Evolutionary conservation across 2,329 filamentous ascomycete genomes (phyloP).

Genomic region (Trichoderma hamatum): DNA sequence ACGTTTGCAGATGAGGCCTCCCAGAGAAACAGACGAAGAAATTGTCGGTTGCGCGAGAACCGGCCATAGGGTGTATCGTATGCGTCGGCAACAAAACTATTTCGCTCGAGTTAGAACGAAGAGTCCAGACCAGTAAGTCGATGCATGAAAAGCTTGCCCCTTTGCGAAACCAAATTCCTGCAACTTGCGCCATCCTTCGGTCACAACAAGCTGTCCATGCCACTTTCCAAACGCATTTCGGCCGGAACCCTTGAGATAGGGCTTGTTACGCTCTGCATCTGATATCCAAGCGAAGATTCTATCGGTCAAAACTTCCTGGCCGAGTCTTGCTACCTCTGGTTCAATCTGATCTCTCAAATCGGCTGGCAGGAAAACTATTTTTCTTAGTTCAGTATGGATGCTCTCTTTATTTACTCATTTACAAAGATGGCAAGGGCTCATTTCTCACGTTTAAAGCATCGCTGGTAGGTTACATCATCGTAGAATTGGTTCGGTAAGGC

Average conservation of each 20-base stretch:
- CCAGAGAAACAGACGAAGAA: conserved; percentile 61
- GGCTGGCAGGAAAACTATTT: conserved; percentile 55
- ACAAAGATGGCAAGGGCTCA: background rate
- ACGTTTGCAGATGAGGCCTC: conserved; percentile 61
- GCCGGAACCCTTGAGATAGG: conserved; percentile 59
- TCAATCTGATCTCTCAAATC: conserved; percentile 44
- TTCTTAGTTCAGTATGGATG: too few species aligned
- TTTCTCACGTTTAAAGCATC: conserved; percentile 52
- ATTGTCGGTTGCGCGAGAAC: conserved; percentile 61
- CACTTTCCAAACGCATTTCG: conserved; percentile 64
- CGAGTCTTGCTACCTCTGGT: conserved; percentile 52
- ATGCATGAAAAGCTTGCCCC: conserved; percentile 42
- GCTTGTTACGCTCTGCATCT: conserved; percentile 67
- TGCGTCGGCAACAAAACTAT: conserved; percentile 58
- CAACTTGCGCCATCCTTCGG: conserved; percentile 66
- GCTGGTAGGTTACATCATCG: conserved; percentile 56
- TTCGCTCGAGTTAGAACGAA: background rate
- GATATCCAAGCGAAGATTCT: conserved; percentile 59
- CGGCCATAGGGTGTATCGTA: conserved; percentile 57
- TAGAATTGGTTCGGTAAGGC: conserved; percentile 59
- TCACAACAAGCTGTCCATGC: conserved; percentile 62
- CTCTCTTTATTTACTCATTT: background rate
- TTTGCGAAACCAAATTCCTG: conserved; percentile 61
- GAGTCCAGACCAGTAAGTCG: too few species aligned
- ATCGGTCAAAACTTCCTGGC: conserved; percentile 56